These are phyloP conservation scores for Kwoniella sp. DNA, from an alignment of 768 basidiomycete genomes.

Conservation along the genomic window DNA sequence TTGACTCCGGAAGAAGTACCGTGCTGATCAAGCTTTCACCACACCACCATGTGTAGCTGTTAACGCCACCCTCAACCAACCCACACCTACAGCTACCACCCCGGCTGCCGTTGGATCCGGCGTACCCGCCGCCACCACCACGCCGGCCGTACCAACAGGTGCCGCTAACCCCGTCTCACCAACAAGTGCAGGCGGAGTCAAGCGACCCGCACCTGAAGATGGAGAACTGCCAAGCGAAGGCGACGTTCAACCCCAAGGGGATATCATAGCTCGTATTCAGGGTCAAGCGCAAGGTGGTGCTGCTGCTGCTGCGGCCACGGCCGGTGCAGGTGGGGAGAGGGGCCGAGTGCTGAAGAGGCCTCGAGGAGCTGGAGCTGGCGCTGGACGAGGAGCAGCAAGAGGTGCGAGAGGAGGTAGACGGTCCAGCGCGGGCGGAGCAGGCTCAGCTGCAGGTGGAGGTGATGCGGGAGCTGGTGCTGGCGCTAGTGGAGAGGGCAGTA, in stretches of 20 bases:
- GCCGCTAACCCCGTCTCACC: slow-evolving; percentile 24
- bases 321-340: slow-evolving; percentile 12
- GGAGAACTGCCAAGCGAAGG: slow-evolving; percentile 33
- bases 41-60: slow-evolving; percentile 42
- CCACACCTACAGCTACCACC: slow-evolving; percentile 19
- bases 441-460: slow-evolving; percentile 9
- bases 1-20: too few species aligned
- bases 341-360: slow-evolving; percentile 34
- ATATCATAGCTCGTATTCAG: slow-evolving; percentile 26
- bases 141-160: background rate
- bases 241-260: background rate
- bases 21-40: too few species aligned
- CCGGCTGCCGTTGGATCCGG: slow-evolving; percentile 1
- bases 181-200: slow-evolving; percentile 22
- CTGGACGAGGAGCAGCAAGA: slow-evolving; percentile 2
- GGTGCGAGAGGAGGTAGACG: slow-evolving; percentile 17
- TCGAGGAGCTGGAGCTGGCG: slow-evolving; percentile 26
- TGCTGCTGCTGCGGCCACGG: background rate
- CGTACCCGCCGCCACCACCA: background rate
- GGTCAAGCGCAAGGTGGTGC: slow-evolving; percentile 13
- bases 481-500: background rate
- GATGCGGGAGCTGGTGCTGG: slow-evolving; percentile 14
- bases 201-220: slow-evolving; percentile 44
- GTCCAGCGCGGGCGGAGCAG: slow-evolving; percentile 12
- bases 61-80: slow-evolving; percentile 40